These are phyloP conservation scores for Oryza glumipatula DNA, from an alignment of 176 grass and related monocot genomes.

Conservation along the genomic window DNA sequence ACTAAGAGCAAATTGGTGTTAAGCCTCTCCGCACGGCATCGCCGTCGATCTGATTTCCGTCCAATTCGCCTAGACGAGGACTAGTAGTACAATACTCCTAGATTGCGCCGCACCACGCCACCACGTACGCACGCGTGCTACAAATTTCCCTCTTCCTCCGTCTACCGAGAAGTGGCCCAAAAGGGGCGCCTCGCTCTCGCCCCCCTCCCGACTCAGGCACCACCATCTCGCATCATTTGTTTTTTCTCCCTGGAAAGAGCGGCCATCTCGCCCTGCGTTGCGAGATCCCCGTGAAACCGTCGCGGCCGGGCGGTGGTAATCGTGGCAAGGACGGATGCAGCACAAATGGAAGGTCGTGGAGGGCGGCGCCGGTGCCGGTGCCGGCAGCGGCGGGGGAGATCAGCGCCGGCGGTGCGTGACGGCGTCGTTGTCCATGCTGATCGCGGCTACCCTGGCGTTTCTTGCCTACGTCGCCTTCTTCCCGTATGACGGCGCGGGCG, in stretches of 20 bases:
- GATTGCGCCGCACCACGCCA: neutral
- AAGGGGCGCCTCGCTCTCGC: constrained; percentile 14
- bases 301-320: constrained; percentile 5
- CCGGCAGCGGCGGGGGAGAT: neutral
- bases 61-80: neutral
- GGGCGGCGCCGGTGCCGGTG: constrained; percentile 2
- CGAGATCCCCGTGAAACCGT: constrained; percentile 47
- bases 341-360: constrained; percentile 55
- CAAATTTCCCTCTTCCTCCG: constrained; percentile 25
- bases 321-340: constrained; percentile 26
- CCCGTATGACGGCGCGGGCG: constrained; percentile 44
- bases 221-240: constrained; percentile 21
- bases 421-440: constrained; percentile 55
- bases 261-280: neutral
- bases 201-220: neutral
- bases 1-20: neutral
- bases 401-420: constrained; percentile 52
- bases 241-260: neutral
- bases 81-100: neutral
- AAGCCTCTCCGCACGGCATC: neutral
- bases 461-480: constrained; percentile 64
- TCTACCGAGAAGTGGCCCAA: constrained; percentile 11
- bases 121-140: neutral
- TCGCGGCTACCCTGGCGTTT: constrained; percentile 58
- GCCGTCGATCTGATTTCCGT: neutral